Base-by-base conservation (phyloP, 441 rosid species). In the Gossypium schwendimanii region DNA sequence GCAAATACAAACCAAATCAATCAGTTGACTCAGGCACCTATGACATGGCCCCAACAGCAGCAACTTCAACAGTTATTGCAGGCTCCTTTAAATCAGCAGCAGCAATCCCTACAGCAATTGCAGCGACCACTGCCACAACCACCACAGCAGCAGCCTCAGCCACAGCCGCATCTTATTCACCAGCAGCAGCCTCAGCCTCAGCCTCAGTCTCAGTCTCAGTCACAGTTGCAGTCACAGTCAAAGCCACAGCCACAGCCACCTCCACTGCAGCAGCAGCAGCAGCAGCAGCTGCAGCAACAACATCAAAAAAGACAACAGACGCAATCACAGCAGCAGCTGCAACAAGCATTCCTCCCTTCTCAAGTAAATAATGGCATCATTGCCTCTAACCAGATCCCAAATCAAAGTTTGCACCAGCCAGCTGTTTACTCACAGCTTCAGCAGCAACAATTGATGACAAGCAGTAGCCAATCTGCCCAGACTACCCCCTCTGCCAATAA, bases 11-110 rank as follows among this genome's bases (percentile, higher is more conserved):
- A 78, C 73, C 88, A 82, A 79, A 81, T 81, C 79, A 70, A 82
- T 66, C 96, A 88, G 82, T 78, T 91, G 87, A 80, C 87, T 49
- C 97, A 86, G 83, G 82, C 87, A 6, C 79, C 91, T 49, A 72
- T 84, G 73, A 74, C 86, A 20, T 88, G 91, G 94, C 76, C 87
- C 75, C 99, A 90, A 73, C 96, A 91, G 76, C 97, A 92, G 74
- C 97, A 92, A 81, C 91, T 83, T 75, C 94, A 87, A 75, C 91
- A 88, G 28, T 68, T 85, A 76, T 62, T 85, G 72, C 90, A 90
- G 80, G 68, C 79, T 39, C 83, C 89, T 78, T 41, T 82, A 44
- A 84, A 74, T 73, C 94, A 26, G 41, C 93, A 76, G 36, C 87
- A 73, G 49, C 84, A 76, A 68, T 87, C 81, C 58, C 87, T 71